Percentiles rank a stretch among this genome's conserved stretches.
phyloP scores from a whole-genome alignment of 2,329 filamentous ascomycete genomes.

The Clonostachys chloroleuca region DNA sequence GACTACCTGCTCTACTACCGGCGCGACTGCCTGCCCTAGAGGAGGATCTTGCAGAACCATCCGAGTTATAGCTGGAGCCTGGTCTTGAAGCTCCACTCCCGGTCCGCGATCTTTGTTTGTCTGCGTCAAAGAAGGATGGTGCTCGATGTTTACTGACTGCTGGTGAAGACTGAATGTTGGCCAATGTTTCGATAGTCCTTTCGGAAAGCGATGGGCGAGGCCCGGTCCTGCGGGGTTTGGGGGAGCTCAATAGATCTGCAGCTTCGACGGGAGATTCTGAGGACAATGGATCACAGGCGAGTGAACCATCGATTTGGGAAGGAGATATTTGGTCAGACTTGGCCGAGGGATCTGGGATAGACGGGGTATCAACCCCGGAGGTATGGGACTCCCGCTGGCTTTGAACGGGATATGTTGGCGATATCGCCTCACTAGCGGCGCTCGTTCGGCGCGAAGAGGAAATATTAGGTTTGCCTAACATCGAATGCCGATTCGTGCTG shows the following conservation, averaged over 20 bases:
- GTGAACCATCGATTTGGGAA: neutral
- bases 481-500: slow-evolving; percentile 5
- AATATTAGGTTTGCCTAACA: slow-evolving; percentile 6
- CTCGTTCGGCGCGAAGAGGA: slow-evolving; percentile 4
- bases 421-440: slow-evolving; percentile 4
- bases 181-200: slow-evolving; percentile 79
- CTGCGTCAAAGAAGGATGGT: slow-evolving; percentile 65
- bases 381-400: slow-evolving; percentile 15
- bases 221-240: slow-evolving; percentile 9
- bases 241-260: neutral
- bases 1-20: slow-evolving; percentile 43
- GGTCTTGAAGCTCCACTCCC: slow-evolving; percentile 41
- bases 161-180: slow-evolving; percentile 75
- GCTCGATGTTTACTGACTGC: slow-evolving; percentile 58
- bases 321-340: slow-evolving; percentile 7
- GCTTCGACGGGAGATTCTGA: slow-evolving; percentile 1
- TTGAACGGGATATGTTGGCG: slow-evolving; percentile 5
- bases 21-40: slow-evolving; percentile 18
- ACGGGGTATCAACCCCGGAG: slow-evolving; percentile 23
- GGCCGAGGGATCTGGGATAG: slow-evolving; percentile 12
- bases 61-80: slow-evolving; percentile 58
- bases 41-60: slow-evolving; percentile 37
- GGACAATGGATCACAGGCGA: neutral
- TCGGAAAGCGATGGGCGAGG: slow-evolving; percentile 66
- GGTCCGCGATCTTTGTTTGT: slow-evolving; percentile 49